Evolutionary conservation across 345 rosid species (phyloP).

Genomic region (Rhodamnia argentea): DNA sequence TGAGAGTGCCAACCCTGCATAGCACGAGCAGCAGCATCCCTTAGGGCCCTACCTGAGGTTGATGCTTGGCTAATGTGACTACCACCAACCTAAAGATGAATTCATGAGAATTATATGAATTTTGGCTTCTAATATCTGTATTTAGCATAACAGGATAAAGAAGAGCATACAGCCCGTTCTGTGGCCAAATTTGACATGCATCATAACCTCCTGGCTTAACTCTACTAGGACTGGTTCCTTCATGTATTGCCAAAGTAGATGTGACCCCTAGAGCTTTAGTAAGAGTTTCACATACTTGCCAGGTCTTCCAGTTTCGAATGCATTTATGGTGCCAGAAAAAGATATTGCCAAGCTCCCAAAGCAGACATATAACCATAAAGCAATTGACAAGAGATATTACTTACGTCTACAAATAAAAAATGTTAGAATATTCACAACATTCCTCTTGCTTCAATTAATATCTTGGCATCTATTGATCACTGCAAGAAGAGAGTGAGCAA

Average conservation of each 20-base stretch:
- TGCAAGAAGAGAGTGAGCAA: neutral
- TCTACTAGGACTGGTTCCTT: neutral
- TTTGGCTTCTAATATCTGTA: neutral
- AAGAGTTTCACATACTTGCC: neutral
- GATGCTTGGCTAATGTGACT: slow-evolving; percentile 16
- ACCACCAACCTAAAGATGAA: slow-evolving; percentile 17
- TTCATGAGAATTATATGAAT: neutral
- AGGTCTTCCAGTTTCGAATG: neutral
- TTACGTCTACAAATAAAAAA: neutral
- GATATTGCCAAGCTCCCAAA: neutral
- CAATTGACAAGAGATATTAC: neutral
- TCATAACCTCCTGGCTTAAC: neutral
- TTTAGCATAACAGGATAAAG: neutral
- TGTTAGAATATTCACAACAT: neutral
- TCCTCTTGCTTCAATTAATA: neutral
- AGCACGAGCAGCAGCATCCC: slow-evolving; percentile 74
- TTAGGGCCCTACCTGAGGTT: slow-evolving; percentile 51
- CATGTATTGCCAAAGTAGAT: neutral
- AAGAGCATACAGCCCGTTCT: neutral
- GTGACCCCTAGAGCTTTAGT: neutral
- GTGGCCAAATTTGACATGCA: neutral
- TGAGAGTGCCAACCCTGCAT: slow-evolving; percentile 73
- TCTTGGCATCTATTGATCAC: neutral
- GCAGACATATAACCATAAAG: neutral
- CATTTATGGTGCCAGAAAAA: neutral